phyloP scores from a whole-genome alignment of 2,329 filamentous ascomycete species.

The Fusarium keratoplasticum region DNA sequence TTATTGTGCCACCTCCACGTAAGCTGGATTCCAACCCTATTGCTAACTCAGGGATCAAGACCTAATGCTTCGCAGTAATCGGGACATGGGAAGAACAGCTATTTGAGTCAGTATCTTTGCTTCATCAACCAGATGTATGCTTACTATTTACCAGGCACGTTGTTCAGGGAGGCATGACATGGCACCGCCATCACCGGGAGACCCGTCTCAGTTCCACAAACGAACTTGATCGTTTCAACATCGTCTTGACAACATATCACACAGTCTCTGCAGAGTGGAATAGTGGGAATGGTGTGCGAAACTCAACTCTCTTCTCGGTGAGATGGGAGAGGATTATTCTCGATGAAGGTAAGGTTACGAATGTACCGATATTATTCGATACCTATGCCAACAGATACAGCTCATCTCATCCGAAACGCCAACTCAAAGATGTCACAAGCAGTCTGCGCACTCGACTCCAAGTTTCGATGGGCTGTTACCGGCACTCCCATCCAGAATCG shows the following conservation, averaged over 20 bases:
- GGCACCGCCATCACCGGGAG: conserved; percentile 47
- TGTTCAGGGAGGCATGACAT: conserved; percentile 30
- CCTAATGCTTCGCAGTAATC: conserved; percentile 50
- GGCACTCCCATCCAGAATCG: conserved; percentile 63
- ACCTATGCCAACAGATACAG: no score
- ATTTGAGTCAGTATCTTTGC: conserved; percentile 32
- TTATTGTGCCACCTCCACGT: conserved; percentile 53
- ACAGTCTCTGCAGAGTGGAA: conserved; percentile 53
- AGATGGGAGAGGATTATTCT: conserved; percentile 49
- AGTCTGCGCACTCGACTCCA: conserved; percentile 51
- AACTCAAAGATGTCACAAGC: conserved; percentile 43
- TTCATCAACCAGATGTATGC: no score
- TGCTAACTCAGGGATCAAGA: no score
- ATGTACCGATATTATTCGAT: no score
- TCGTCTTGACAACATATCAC: conserved; percentile 57
- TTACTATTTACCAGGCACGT: conserved; percentile 46
- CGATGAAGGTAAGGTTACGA: conserved; percentile 39
- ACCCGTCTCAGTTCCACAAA: conserved; percentile 13
- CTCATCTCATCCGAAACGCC: conserved; percentile 31
- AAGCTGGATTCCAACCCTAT: no score
- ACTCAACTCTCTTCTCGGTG: conserved; percentile 46
- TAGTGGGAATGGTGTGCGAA: not conserved
- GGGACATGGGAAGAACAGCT: conserved; percentile 55
- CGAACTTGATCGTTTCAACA: conserved; percentile 28
- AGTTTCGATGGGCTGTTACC: conserved; percentile 59